These are phyloP conservation scores for Platanthera guangdongensis DNA, from an alignment of 106 monocot genomes.

Conservation along the genomic window DNA sequence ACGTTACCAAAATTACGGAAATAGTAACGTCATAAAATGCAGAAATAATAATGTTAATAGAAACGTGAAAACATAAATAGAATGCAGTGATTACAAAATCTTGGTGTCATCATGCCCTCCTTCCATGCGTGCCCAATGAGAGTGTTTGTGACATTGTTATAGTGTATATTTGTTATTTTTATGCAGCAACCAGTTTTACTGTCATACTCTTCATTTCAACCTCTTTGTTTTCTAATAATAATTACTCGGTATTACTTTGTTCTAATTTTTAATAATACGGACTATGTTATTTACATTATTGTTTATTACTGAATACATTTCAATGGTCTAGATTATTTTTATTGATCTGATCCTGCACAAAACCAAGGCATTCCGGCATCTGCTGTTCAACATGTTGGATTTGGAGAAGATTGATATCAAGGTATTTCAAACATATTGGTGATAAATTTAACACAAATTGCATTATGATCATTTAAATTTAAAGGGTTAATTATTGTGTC, in stretches of 20 bases:
- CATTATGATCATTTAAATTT: neutral
- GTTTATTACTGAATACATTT: neutral
- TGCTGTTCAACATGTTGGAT: constrained; percentile 65
- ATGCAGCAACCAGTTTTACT: neutral
- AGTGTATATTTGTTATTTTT: neutral
- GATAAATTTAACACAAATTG: neutral
- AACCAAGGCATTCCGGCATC: constrained; percentile 79
- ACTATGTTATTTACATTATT: neutral
- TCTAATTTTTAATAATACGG: neutral
- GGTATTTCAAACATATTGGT: constrained; percentile 18
- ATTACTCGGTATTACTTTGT: neutral
- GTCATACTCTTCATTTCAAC: neutral
- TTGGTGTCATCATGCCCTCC: too few relatives aligned
- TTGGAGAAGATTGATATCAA: constrained; percentile 19
- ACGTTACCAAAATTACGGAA: too few relatives aligned
- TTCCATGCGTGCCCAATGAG: too few relatives aligned
- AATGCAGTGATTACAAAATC: too few relatives aligned
- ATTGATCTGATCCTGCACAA: constrained; percentile 97
- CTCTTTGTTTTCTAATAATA: neutral
- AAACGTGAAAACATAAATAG: too few relatives aligned
- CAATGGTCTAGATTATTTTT: constrained; percentile 51
- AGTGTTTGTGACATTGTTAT: neutral
- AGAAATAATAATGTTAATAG: too few relatives aligned
- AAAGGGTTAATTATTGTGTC: too few relatives aligned
- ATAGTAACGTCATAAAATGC: too few relatives aligned